Evolutionary conservation across 345 rosid genomes (phyloP).

Genomic region (Crucihimalaya himalaica): DNA sequence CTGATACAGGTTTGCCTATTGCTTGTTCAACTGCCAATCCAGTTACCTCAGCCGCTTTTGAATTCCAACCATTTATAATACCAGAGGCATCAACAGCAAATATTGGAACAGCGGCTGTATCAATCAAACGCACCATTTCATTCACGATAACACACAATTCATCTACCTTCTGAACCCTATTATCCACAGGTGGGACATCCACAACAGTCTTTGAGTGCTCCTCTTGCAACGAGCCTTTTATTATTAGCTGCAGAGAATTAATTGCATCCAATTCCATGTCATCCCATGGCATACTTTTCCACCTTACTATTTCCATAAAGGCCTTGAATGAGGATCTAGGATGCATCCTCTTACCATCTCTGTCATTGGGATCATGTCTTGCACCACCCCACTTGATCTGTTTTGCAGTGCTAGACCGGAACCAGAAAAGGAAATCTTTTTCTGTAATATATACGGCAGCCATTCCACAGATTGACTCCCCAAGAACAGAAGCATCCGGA

Average conservation of each 20-base stretch:
- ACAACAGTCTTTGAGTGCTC: conserved; percentile 55
- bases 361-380: conserved; percentile 66
- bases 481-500: conserved; percentile 65
- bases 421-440: conserved; percentile 83
- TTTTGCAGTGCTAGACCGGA: conserved; percentile 75
- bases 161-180: conserved; percentile 58
- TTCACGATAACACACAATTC: conserved; percentile 56
- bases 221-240: conserved; percentile 66
- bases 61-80: conserved; percentile 76
- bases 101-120: conserved; percentile 87
- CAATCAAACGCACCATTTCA: conserved; percentile 87
- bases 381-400: conserved; percentile 95
- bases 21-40: conserved; percentile 75
- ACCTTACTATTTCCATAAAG: conserved; percentile 75
- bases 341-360: conserved; percentile 76
- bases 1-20: conserved; percentile 60
- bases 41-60: conserved; percentile 74
- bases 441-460: conserved; percentile 61
- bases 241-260: conserved; percentile 83
- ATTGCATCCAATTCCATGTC: conserved; percentile 89
- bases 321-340: conserved; percentile 91
- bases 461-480: conserved; percentile 75
- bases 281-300: conserved; percentile 72
- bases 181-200: conserved; percentile 50
- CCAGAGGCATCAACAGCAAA: conserved; percentile 75